phyloP scores from a whole-genome alignment of 257 asterid species.

The Catharanthus roseus region DNA sequence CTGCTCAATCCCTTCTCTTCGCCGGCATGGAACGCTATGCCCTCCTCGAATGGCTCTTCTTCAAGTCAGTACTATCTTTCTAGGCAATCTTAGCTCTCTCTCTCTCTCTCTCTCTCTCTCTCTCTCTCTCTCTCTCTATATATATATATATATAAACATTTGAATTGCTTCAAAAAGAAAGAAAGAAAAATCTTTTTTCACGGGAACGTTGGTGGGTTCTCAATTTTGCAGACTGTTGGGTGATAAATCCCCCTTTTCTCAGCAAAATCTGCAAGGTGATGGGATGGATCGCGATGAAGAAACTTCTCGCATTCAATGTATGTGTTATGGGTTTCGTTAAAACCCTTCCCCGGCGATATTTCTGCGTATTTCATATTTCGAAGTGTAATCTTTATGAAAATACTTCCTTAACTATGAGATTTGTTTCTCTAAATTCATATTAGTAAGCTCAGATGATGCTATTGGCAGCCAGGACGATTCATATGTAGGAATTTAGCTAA shows the following conservation, averaged over 20 bases:
- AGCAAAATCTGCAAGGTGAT: constrained; percentile 91
- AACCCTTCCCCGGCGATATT: constrained; percentile 7
- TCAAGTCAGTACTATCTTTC: constrained; percentile 45
- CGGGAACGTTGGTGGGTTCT: neutral
- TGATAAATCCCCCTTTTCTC: constrained; percentile 92
- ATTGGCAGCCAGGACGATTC: neutral
- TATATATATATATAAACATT: no score
- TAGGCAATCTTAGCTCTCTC: neutral
- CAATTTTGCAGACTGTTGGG: constrained; percentile 65
- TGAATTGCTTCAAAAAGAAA: neutral
- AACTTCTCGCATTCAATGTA: constrained; percentile 95
- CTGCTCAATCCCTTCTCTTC: constrained; percentile 92
- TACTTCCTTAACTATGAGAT: neutral
- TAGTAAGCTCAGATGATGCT: neutral
- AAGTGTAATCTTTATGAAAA: neutral
- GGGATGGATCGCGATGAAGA: constrained; percentile 93
- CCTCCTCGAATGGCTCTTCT: constrained; percentile 96
- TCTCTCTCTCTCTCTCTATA: no score
- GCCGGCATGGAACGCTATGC: constrained; percentile 99
- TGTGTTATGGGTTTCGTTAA: constrained; percentile 11
- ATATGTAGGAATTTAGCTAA: neutral
- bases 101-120: no score
- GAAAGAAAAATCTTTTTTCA: neutral
- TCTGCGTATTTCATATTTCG: neutral
- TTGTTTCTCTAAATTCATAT: neutral